These are phyloP conservation scores for Galium porrigens DNA, from an alignment of 305 asterid species.

Conservation along the genomic window DNA sequence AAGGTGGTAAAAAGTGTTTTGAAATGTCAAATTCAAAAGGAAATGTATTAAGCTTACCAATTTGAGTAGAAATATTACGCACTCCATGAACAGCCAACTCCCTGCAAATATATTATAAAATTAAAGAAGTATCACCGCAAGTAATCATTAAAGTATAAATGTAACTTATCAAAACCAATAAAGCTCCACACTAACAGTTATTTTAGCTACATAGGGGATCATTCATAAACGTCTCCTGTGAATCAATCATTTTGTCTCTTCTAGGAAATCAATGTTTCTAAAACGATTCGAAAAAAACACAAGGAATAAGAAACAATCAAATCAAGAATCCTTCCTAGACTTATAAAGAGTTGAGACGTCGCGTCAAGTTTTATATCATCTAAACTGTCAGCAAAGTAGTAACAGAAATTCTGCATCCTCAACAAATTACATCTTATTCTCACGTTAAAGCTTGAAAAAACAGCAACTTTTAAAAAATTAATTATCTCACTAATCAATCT, in stretches of 20 bases:
- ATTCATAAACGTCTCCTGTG: neutral
- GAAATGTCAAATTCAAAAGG: neutral
- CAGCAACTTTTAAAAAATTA: neutral
- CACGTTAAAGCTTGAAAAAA: neutral
- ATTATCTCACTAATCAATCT: neutral
- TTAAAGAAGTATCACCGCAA: slow-evolving; percentile 12
- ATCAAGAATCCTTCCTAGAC: neutral
- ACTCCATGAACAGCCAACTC: slow-evolving; percentile 46
- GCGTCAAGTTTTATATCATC: neutral
- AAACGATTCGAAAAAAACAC: too few relatives aligned
- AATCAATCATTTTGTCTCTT: neutral
- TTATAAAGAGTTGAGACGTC: neutral
- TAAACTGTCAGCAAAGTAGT: neutral
- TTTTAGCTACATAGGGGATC: neutral
- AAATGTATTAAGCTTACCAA: slow-evolving; percentile 35
- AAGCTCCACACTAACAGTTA: neutral
- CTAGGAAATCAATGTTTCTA: neutral
- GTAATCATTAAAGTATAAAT: neutral
- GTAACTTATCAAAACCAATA: neutral
- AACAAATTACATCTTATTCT: neutral
- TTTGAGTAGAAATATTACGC: slow-evolving; percentile 74
- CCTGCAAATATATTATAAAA: slow-evolving; percentile 29
- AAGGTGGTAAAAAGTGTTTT: slow-evolving; percentile 1
- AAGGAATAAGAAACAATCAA: neutral
- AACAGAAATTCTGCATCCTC: neutral